A percentile compares a stretch with the other conserved stretches of the same genome.
These are phyloP conservation scores for Lipomyces anomalus DNA, from an alignment of 805 yeast species.

Conservation along the genomic window DNA sequence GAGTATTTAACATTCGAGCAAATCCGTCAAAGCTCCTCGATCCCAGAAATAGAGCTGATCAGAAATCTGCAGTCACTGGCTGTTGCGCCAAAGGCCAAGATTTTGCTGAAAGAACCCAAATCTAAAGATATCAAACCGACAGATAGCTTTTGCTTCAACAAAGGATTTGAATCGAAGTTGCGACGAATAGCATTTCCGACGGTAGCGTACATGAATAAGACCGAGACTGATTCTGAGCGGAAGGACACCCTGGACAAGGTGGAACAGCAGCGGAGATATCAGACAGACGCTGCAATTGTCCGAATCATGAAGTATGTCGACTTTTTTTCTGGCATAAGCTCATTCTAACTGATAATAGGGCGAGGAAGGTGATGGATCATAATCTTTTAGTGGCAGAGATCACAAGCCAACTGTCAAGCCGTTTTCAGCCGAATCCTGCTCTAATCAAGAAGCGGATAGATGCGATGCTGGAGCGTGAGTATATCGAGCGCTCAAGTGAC, in stretches of 20 bases:
- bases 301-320: slow-evolving; percentile 61
- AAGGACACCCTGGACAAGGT: slow-evolving; percentile 48
- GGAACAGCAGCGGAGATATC: slow-evolving; percentile 57
- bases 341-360: slow-evolving; percentile 16
- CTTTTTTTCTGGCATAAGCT: background rate
- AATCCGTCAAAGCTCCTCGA: slow-evolving; percentile 58
- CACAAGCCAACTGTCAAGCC: slow-evolving; percentile 48
- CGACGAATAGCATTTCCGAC: slow-evolving; percentile 70
- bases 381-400: slow-evolving; percentile 64
- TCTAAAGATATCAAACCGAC: slow-evolving; percentile 57
- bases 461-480: slow-evolving; percentile 73
- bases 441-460: slow-evolving; percentile 69
- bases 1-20: slow-evolving; percentile 52
- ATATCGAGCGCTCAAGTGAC: slow-evolving; percentile 62
- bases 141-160: slow-evolving; percentile 65
- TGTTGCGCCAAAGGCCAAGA: slow-evolving; percentile 71
- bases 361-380: slow-evolving; percentile 55
- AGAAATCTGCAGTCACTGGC: slow-evolving; percentile 80
- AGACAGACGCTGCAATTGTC: slow-evolving; percentile 80
- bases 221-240: slow-evolving; percentile 51
- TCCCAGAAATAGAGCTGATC: slow-evolving; percentile 66
- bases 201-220: slow-evolving; percentile 39
- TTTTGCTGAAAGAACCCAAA: slow-evolving; percentile 71
- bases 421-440: slow-evolving; percentile 66
- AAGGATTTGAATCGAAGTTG: slow-evolving; percentile 60